phyloP scores from a whole-genome alignment of 2,329 filamentous ascomycete species.

The Penicillium sp. region DNA sequence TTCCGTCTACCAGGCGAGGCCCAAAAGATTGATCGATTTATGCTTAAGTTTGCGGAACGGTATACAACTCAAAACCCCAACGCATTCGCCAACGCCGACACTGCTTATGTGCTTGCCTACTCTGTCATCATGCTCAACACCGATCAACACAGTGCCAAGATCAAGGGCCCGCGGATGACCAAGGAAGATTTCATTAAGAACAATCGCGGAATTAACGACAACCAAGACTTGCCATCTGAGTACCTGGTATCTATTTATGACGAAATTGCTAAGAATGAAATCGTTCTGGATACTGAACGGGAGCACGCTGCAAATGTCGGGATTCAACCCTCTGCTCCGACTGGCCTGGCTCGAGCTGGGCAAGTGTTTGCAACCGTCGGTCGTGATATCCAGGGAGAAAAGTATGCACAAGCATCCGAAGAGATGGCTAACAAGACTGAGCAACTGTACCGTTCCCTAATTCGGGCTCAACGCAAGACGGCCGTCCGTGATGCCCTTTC shows the following conservation, averaged over 20 bases:
- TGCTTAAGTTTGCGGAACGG: conserved; percentile 97
- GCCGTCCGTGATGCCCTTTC: conserved; percentile 66
- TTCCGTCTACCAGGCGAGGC: conserved; percentile 95
- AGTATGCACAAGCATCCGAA: conserved; percentile 91
- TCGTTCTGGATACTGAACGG: conserved; percentile 89
- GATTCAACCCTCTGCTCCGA: conserved; percentile 56
- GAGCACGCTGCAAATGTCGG: conserved; percentile 83
- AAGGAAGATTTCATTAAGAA: conserved; percentile 99
- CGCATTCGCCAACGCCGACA: conserved; percentile 96
- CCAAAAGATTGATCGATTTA: conserved; percentile 98
- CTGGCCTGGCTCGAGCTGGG: conserved; percentile 76
- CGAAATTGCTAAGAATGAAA: conserved; percentile 88
- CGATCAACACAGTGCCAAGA: conserved; percentile 87
- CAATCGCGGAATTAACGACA: conserved; percentile 97
- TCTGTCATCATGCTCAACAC: conserved; percentile 97
- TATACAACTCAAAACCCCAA: conserved; percentile 95
- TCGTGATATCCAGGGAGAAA: conserved; percentile 86
- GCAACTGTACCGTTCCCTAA: conserved; percentile 89
- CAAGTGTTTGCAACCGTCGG: conserved; percentile 90
- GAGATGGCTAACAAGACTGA: conserved; percentile 81
- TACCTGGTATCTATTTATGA: conserved; percentile 89
- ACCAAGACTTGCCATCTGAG: conserved; percentile 86
- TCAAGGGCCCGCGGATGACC: conserved; percentile 81
- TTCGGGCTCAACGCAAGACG: conserved; percentile 83
- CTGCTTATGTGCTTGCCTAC: conserved; percentile 92